Conservation (phyloP, 2,329 filamentous ascomycete genomes). For the Neoascochyta sp. region DNA sequence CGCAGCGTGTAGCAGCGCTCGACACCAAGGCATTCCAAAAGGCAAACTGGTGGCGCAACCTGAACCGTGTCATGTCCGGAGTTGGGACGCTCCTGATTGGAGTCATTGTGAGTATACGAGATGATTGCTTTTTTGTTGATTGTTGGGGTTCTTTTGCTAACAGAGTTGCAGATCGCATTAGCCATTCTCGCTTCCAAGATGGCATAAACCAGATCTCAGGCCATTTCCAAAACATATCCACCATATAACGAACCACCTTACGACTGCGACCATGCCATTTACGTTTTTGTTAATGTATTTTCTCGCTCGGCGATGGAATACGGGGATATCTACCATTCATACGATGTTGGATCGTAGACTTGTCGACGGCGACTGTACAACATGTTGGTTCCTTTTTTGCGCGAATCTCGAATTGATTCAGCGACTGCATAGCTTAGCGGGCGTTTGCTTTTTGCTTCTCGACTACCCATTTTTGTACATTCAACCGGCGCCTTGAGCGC, state of each 20-base stretch:
- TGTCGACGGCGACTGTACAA: slow-evolving; percentile 13
- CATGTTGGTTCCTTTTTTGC: slow-evolving; percentile 22
- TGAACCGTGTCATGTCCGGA: slow-evolving; percentile 60
- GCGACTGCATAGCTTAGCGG: slow-evolving; percentile 33
- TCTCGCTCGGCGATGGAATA: slow-evolving; percentile 6
- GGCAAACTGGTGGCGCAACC: slow-evolving; percentile 61
- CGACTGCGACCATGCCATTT: slow-evolving; percentile 8
- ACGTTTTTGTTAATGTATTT: slow-evolving; percentile 9
- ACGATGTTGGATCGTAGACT: too few species aligned
- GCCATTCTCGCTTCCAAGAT: slow-evolving; percentile 38
- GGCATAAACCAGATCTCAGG: slow-evolving; percentile 11
- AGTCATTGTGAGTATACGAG: slow-evolving; percentile 50
- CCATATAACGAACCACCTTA: slow-evolving; percentile 20
- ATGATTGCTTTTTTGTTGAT: too few species aligned
- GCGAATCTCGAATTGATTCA: slow-evolving; percentile 27
- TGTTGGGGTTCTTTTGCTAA: slow-evolving; percentile 9
- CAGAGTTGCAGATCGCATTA: slow-evolving; percentile 29
- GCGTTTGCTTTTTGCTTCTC: slow-evolving; percentile 23
- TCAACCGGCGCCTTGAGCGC: slow-evolving; percentile 6
- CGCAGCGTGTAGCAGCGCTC: slow-evolving; percentile 42
- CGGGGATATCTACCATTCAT: too few species aligned
- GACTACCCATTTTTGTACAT: slow-evolving; percentile 11
- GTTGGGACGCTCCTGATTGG: slow-evolving; percentile 55
- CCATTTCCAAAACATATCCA: slow-evolving; percentile 4
- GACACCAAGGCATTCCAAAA: slow-evolving; percentile 54